Evolutionary conservation across 164 flowering plant genomes (phyloP), one percentile per base, ranked within the genome.

Genomic region (Euptelea pleiosperma): DNA sequence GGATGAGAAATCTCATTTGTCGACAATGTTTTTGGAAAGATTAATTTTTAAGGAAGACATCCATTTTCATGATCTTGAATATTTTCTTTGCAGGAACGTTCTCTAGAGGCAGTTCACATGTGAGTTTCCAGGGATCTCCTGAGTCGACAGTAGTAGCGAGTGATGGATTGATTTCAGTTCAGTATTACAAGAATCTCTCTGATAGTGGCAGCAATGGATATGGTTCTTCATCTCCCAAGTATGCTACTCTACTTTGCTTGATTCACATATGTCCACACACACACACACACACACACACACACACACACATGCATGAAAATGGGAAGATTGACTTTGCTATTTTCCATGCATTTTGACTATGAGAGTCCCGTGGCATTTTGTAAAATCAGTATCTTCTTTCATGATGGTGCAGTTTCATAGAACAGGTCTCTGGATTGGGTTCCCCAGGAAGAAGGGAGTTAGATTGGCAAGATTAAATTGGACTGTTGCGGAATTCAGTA

Each of bases 71-170:
- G 25, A 22, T 60, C 24, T 30, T 24, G 18, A 16, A n/a, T 6
- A 9, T 67, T 37, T 37, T 31, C 21, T 46, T 24, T 70, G 64
- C 73, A 83, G 82, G 83, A 41, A 58, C 79, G 52, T 37, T 43
- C 47, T 62, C 69, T 6, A 56, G 55, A 24, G 36, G 63, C 42
- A 67, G 46, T 18, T 64, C 72, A 50, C 26, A 12, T 43, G 43
- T 45, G 33, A 64, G 52, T 22, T 68, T 57, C 30, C 33, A 56
- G 16, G 69, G 70, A 33, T 72, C 72, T 41, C 67, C 70, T 10
- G 57, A 67, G 53, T 21, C 63, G 19, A 55, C 66, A 10, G 42
- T 57, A 42, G 54, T 14, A 36, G 30, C 49, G 4, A 40, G 25
- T 24, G 70, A 60, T 40, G 55, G 62, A 34, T 55, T 65, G 58